A percentile compares a stretch with the other conserved stretches of the same genome.
These are phyloP conservation scores for Malus sylvestris DNA, from an alignment of 306 rosid species.

Conservation along the genomic window DNA sequence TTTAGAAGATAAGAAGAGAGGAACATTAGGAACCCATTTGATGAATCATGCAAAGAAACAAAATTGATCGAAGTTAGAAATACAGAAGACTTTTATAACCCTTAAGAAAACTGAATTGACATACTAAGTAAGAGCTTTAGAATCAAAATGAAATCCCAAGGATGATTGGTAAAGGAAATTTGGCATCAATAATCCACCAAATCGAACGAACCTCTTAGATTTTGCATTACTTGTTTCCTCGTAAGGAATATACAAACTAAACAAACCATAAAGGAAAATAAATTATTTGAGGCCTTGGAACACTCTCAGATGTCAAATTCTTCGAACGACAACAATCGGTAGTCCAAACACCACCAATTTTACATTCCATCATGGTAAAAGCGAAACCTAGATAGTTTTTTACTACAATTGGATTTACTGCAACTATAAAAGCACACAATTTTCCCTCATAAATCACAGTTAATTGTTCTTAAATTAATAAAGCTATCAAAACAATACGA, in stretches of 20 bases:
- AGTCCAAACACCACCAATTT: neutral
- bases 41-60: neutral
- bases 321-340: neutral
- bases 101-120: neutral
- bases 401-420: neutral
- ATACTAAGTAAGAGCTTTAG: neutral
- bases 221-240: neutral
- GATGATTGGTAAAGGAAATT: neutral
- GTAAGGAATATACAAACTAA: neutral
- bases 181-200: neutral
- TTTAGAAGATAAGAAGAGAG: constrained; percentile 23
- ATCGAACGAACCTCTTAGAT: neutral
- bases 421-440: neutral
- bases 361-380: neutral
- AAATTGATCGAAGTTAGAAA: neutral
- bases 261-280: neutral
- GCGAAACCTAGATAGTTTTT: neutral
- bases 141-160: neutral
- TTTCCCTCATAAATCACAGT: constrained; percentile 1
- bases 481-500: neutral
- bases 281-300: neutral
- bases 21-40: neutral
- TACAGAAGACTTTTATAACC: neutral
- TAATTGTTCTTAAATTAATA: constrained; percentile 6
- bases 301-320: neutral